Evolutionary conservation across 1,284 basidiomycete genomes (phyloP).

Genomic region (Tetrapyrgos nigripes): DNA sequence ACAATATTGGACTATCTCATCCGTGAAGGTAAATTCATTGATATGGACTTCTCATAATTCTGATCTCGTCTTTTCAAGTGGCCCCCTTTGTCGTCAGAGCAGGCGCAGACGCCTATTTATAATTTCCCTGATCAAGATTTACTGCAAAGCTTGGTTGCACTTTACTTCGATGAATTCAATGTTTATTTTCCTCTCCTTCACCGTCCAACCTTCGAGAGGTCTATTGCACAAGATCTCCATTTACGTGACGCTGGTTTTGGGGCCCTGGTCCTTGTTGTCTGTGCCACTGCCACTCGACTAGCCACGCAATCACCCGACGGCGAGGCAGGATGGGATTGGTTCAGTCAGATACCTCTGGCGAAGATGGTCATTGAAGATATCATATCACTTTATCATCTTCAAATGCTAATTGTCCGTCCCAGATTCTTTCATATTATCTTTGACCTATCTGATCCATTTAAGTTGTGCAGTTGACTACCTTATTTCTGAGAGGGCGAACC

Average conservation of each 20-base stretch:
- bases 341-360: conserved; percentile 53
- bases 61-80: no score
- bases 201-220: not conserved
- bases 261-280: not conserved
- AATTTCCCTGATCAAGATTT: not conserved
- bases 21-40: no score
- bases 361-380: conserved; percentile 49
- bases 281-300: not conserved
- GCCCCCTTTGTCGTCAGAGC: no score
- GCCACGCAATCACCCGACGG: not conserved
- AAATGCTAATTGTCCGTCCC: conserved; percentile 55
- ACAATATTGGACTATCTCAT: no score
- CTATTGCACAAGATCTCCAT: not conserved
- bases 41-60: no score
- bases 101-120: no score
- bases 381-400: conserved; percentile 50
- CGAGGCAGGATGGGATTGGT: conserved; percentile 43
- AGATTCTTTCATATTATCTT: not conserved
- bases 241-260: not conserved
- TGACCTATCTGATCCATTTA: not conserved
- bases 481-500: no score
- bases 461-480: conserved; percentile 8
- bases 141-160: not conserved
- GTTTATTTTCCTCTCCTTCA: not conserved
- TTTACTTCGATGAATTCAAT: not conserved